These are phyloP conservation scores for Turritis glabra DNA, from an alignment of 345 rosid species.

Conservation along the genomic window DNA sequence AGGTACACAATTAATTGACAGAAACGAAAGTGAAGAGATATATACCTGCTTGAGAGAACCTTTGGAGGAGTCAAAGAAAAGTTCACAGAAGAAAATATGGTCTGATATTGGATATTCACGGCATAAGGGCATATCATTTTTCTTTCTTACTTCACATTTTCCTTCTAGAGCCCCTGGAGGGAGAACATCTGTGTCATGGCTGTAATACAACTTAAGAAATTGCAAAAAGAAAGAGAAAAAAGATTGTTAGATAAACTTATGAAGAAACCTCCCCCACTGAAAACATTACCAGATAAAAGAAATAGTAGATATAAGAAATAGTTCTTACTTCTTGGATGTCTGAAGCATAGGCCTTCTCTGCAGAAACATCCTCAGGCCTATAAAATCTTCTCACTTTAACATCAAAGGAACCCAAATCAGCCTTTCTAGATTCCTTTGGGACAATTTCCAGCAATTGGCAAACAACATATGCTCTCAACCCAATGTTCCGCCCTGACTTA, in stretches of 20 bases:
- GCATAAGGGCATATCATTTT: conserved; percentile 53
- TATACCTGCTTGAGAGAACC: conserved; percentile 76
- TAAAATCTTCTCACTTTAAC: conserved; percentile 57
- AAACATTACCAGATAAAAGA: conserved; percentile 14
- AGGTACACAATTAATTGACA: background rate
- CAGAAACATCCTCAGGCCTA: conserved; percentile 70
- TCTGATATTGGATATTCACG: conserved; percentile 52
- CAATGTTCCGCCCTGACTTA: conserved; percentile 64
- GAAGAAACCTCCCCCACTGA: background rate
- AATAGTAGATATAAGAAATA: conserved; percentile 9
- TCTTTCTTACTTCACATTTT: conserved; percentile 87
- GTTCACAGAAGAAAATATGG: conserved; percentile 85
- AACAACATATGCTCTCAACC: conserved; percentile 61
- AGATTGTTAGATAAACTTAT: background rate
- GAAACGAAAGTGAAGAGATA: background rate
- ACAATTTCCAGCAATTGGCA: conserved; percentile 60
- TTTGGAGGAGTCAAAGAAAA: conserved; percentile 62
- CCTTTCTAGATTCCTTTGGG: conserved; percentile 37
- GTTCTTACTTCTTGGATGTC: conserved; percentile 60
- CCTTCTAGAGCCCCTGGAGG: conserved; percentile 55
- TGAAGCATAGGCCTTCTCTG: conserved; percentile 64
- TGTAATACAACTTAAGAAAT: conserved; percentile 67
- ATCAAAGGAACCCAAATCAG: conserved; percentile 38
- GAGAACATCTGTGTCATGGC: conserved; percentile 50
- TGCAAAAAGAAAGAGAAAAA: background rate